Conservation (phyloP, 129 eudicot genomes). For the Smallanthus sonchifolius region DNA sequence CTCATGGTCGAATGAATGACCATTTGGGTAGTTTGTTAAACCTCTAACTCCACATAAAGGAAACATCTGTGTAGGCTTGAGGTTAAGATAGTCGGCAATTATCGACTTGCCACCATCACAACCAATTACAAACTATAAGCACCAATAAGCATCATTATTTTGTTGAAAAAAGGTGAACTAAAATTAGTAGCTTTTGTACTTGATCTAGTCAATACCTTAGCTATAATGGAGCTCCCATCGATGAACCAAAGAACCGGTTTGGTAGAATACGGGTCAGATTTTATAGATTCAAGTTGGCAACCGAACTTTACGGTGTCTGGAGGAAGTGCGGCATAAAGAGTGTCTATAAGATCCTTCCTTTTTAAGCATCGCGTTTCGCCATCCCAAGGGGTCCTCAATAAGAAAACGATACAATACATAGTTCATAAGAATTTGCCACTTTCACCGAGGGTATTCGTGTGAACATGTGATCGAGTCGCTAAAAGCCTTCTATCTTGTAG, state of each 20-base stretch:
- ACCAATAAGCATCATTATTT: background rate
- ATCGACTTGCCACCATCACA: conserved; percentile 63
- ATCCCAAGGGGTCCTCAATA: background rate
- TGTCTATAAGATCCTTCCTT: conserved; percentile 52
- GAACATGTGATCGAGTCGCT: too few species aligned
- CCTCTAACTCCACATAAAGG: conserved; percentile 40
- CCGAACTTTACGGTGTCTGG: conserved; percentile 47
- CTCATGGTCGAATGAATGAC: conserved; percentile 44
- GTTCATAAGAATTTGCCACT: too few species aligned
- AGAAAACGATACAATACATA: background rate
- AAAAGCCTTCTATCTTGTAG: too few species aligned
- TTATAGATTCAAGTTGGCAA: conserved; percentile 42
- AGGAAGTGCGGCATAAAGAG: conserved; percentile 59
- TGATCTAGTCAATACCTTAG: conserved; percentile 43
- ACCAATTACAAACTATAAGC: conserved; percentile 52
- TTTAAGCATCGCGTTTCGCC: conserved; percentile 57
- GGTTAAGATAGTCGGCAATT: conserved; percentile 45
- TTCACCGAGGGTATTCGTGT: too few species aligned
- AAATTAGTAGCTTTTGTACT: background rate
- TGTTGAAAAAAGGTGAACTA: background rate
- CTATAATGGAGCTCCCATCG: conserved; percentile 42
- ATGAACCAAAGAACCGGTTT: conserved; percentile 36
- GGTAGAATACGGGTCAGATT: conserved; percentile 28
- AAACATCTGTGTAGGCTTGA: conserved; percentile 44
- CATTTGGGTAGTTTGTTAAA: conserved; percentile 46